Conservation (phyloP, 495 filamentous ascomycete genomes). For the Lasiosphaeria ovina region DNA sequence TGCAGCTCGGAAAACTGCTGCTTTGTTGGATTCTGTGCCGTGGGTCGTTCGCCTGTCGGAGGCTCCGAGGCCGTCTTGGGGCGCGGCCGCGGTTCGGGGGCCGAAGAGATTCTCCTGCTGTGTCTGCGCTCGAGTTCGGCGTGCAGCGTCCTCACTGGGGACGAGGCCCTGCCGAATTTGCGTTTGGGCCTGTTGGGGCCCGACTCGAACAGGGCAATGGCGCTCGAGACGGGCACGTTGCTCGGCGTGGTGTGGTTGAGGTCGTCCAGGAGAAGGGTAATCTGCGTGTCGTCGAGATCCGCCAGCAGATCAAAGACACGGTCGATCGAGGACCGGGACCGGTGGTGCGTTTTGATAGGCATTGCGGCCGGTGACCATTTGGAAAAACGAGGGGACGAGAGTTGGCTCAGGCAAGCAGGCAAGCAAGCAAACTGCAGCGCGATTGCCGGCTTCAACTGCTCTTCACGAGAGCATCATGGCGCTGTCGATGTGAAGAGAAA, state of each 20-base stretch:
- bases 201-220: constrained; percentile 35
- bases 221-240: constrained; percentile 38
- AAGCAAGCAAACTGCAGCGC: neutral
- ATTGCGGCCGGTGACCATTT: constrained; percentile 21
- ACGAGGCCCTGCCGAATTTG: constrained; percentile 25
- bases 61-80: constrained; percentile 14
- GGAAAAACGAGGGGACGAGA: constrained; percentile 17
- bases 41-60: neutral
- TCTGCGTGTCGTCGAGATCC: constrained; percentile 36
- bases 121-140: constrained; percentile 34
- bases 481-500: neutral
- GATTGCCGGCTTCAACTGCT: constrained; percentile 6
- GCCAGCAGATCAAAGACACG: constrained; percentile 39
- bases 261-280: constrained; percentile 36
- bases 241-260: constrained; percentile 38
- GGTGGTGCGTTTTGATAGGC: constrained; percentile 33
- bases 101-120: constrained; percentile 35
- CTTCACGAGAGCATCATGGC: constrained; percentile 16
- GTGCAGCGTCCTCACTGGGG: constrained; percentile 33
- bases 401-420: constrained; percentile 10
- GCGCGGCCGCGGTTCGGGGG: constrained; percentile 17
- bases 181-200: constrained; percentile 22
- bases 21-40: no score
- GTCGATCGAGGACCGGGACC: constrained; percentile 39
- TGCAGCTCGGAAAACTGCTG: no score